These are phyloP conservation scores for Starmerella bombicola DNA, from an alignment of 805 yeast species.

Conservation along the genomic window DNA sequence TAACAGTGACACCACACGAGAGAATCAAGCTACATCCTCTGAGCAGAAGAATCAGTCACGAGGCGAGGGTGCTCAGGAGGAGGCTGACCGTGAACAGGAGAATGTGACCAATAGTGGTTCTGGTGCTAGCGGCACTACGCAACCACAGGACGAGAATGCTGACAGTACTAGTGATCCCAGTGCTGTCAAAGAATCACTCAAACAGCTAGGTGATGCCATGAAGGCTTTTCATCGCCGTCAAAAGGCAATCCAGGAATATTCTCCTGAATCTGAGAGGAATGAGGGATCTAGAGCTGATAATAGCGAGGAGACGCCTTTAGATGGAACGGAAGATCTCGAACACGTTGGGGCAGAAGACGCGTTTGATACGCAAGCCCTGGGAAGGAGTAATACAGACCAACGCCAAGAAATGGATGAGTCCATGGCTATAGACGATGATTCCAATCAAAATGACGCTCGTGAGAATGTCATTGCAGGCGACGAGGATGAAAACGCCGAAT, in stretches of 20 bases:
- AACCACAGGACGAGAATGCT: constrained; percentile 53
- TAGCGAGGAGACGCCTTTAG: constrained; percentile 19
- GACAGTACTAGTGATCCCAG: background rate
- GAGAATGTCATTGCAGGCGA: constrained; percentile 24
- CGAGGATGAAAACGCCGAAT: constrained; percentile 27
- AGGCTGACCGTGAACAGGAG: constrained; percentile 28
- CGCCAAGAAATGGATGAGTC: constrained; percentile 54
- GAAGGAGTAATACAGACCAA: constrained; percentile 78
- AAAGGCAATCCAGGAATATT: constrained; percentile 62
- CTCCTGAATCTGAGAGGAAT: constrained; percentile 28
- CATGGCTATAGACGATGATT: constrained; percentile 31
- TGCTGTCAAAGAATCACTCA: constrained; percentile 47
- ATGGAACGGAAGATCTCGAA: constrained; percentile 40
- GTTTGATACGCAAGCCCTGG: constrained; percentile 80
- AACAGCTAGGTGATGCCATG: constrained; percentile 80
- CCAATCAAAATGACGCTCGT: constrained; percentile 16
- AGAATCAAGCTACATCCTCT: constrained; percentile 22
- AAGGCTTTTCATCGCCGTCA: constrained; percentile 85
- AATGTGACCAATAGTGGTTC: constrained; percentile 42
- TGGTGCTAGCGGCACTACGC: constrained; percentile 44
- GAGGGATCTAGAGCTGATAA: constrained; percentile 31
- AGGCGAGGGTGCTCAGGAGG: constrained; percentile 48
- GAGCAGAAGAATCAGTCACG: constrained; percentile 34
- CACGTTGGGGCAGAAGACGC: constrained; percentile 49
- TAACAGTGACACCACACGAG: constrained; percentile 37